Evolutionary conservation across 805 yeast genomes (phyloP), one percentile per base, ranked within the genome.

Genomic region (Lipomyces yamadae): DNA sequence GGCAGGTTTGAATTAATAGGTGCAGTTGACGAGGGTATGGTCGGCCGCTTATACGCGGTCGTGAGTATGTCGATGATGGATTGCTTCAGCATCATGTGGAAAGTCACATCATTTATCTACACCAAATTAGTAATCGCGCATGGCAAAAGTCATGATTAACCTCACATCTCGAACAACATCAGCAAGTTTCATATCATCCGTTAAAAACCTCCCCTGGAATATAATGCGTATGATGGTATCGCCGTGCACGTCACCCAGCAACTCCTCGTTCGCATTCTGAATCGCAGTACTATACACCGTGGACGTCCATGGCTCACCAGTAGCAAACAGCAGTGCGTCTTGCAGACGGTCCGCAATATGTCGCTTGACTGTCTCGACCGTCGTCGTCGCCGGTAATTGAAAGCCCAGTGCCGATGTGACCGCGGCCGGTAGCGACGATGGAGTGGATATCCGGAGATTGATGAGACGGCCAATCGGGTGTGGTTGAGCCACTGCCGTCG

Each of bases 271-370:
- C 15, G 54, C 63, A 24, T 56, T 39, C 55, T 65, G 63, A 32
- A 62, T 65, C 2, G 56, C 68, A 29, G 68, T 33, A 5, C 62
- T 65, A 35, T 65, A 65, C 45, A 65, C 68, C 13, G 64, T 59
- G n/a, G 56, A 30, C 15, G 68, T 65, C 68, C 68, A 65, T 30
- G 68, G 68, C 34, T 65, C 62, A n/a, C 68, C 68, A 15, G 65
- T 61, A 15, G 64, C 68, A 29, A 65, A 65, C 30, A 65, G 30
- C n/a, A 65, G 39, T 56, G 62, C 60, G 32, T 65, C 69, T 34
- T 61, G 64, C 39, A 67, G n/a, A 11, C 56, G 55, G 50, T 54
- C 50, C 13, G 67, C 67, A 29, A 67, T 61, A 29, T 37, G 52
- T 32, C 61, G 60, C 60, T 67, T 67, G 32, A 67, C 55, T 3